Evolutionary conservation across 176 grass and related monocot species (phyloP), one percentile per base, ranked within the genome.

Genomic region (Oryza brachyantha): DNA sequence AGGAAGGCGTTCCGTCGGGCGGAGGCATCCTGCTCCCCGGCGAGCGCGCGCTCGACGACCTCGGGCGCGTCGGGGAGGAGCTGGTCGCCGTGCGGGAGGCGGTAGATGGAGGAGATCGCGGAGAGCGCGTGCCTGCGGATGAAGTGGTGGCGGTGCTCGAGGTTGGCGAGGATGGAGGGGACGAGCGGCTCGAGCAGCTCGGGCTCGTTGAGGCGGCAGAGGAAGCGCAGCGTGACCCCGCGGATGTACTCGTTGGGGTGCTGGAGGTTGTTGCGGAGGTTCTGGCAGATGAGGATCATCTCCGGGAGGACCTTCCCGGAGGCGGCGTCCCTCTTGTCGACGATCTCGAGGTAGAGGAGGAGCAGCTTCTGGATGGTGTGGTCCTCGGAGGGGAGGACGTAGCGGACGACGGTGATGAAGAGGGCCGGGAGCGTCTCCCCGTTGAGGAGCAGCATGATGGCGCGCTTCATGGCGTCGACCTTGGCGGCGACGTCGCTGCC

Each of bases 261-360:
- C 79, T 96, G 90, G 7, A 96, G 85, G 77, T 90, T 96, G 74
- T 96, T 96, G 65, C 89, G 89, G 62, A 96, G 75, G 73, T 96
- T 96, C 90, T 96, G 93, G 76, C 93, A 96, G 87, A 96, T 96
- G 48, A 96, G 84, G 85, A 96, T 96, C 93, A 96, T 96, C 89
- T 96, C 93, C 17, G 93, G 90, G 5, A 96, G 87, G n/a, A 84
- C 90, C 41, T 76, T 66, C 1, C 93, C 93, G 4, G 84, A 37
- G 66, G 68, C 28, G 10, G 81, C 11, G 58, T 89, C 87, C 2
- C 76, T 71, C 76, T 87, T 87, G 52, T 93, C 87, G 32, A 87
- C 72, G 48, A 84, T 93, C 81, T 93, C 84, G 26, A 90, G 80
- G 81, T 93, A 93, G 70, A 90, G 65, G 32, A 92, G 79, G 7